phyloP scores from a whole-genome alignment of 371 early-diverging fungal genomes.

The Mucor racemosus region DNA sequence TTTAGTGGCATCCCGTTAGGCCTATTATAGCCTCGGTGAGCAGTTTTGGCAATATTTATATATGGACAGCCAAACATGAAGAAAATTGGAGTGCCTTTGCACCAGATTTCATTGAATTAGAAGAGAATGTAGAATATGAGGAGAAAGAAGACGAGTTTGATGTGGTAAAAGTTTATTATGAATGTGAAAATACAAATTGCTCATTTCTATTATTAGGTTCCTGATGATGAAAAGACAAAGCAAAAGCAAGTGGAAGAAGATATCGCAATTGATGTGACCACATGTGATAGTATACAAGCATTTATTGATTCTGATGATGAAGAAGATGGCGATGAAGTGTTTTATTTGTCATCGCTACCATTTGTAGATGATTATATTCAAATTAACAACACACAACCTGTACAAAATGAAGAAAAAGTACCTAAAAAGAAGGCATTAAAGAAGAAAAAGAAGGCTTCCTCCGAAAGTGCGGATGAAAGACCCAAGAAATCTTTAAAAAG shows the following conservation, averaged over 20 bases:
- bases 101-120: conserved; percentile 88
- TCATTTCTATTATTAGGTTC: conserved; percentile 33
- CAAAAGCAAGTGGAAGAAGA: conserved; percentile 62
- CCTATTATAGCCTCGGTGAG: conserved; percentile 87
- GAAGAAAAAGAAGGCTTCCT: conserved; percentile 18
- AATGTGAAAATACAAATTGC: neutral
- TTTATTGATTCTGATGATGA: conserved; percentile 70
- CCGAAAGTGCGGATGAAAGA: conserved; percentile 13
- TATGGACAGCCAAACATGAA: conserved; percentile 86
- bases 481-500: conserved; percentile 22
- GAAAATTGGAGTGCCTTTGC: conserved; percentile 95
- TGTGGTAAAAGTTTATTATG: conserved; percentile 48
- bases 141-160: conserved; percentile 96
- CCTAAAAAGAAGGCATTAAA: conserved; percentile 13
- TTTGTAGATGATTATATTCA: conserved; percentile 16
- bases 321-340: conserved; percentile 50
- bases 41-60: conserved; percentile 77
- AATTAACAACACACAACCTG: neutral
- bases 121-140: conserved; percentile 90
- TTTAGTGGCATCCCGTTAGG: conserved; percentile 86
- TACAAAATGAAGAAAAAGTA: neutral
- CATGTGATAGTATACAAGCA: conserved; percentile 66
- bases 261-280: conserved; percentile 62
- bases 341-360: conserved; percentile 36
- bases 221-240: conserved; percentile 53